A percentile compares a stretch with the other conserved stretches of the same genome.
phyloP scores from a whole-genome alignment of 176 grass and related monocot genomes.

The Avena insularis region DNA sequence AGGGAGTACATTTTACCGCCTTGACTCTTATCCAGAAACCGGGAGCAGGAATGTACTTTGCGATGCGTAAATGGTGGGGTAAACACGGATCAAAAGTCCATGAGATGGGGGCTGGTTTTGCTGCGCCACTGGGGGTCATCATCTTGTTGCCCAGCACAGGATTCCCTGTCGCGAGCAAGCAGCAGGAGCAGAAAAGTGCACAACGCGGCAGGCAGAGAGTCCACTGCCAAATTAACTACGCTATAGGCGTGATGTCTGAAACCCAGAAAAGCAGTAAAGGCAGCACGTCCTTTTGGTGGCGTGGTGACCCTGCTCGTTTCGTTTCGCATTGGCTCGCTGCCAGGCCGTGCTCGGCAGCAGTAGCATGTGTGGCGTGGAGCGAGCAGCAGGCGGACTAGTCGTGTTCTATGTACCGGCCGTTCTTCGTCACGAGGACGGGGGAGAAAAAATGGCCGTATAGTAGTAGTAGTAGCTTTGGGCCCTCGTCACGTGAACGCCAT shows the following conservation, averaged over 20 bases:
- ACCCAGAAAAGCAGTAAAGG: conserved; percentile 32
- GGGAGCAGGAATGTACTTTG: neutral
- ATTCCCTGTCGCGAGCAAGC: conserved; percentile 10
- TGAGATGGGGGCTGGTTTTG: neutral
- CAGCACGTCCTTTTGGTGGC: neutral
- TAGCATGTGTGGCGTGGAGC: neutral
- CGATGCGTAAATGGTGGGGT: neutral
- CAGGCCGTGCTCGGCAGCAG: neutral
- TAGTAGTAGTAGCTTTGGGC: neutral
- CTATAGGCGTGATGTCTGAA: conserved; percentile 34
- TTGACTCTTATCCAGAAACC: neutral
- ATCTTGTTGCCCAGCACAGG: conserved; percentile 34
- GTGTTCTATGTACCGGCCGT: neutral
- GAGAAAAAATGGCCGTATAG: neutral
- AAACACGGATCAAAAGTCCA: neutral
- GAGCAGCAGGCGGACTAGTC: conserved; percentile 1
- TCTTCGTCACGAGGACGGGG: neutral
- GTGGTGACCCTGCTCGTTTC: neutral
- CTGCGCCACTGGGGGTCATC: conserved; percentile 35
- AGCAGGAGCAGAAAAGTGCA: neutral
- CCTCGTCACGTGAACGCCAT: conserved; percentile 49
- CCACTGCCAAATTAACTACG: neutral
- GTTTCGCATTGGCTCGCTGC: conserved; percentile 13
- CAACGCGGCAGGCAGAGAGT: neutral
- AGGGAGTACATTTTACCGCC: no score